A percentile compares a stretch with the other conserved stretches of the same genome.
phyloP scores from a whole-genome alignment of 805 yeast species.

The Suhomyces xylopsoci region DNA sequence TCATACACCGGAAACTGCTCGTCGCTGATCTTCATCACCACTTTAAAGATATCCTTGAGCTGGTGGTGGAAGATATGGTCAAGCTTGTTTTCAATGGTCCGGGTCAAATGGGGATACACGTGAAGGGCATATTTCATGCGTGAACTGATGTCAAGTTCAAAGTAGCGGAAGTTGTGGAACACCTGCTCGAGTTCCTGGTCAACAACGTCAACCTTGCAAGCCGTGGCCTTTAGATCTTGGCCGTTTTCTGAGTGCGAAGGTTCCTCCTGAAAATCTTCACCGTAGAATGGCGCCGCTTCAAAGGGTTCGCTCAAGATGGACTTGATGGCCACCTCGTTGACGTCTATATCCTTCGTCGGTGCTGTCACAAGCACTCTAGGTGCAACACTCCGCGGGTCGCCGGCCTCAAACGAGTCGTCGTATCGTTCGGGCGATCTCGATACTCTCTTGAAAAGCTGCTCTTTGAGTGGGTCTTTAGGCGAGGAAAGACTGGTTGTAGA shows the following conservation, averaged over 20 bases:
- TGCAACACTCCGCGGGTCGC: not conserved
- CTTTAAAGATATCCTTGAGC: constrained; percentile 13
- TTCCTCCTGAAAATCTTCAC: not conserved
- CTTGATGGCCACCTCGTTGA: constrained; percentile 2
- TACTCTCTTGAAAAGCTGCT: constrained; percentile 8
- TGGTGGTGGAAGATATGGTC: constrained; percentile 15
- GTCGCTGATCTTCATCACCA: constrained; percentile 27
- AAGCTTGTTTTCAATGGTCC: constrained; percentile 12
- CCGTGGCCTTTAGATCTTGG: not conserved
- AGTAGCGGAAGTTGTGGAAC: constrained; percentile 11
- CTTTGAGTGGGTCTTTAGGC: constrained; percentile 1
- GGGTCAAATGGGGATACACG: constrained; percentile 20
- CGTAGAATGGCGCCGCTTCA: constrained; percentile 3
- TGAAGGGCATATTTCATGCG: constrained; percentile 17
- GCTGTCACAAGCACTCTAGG: constrained; percentile 1
- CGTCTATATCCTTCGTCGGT: constrained; percentile 2
- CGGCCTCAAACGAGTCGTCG: not conserved
- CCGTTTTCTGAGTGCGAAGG: constrained; percentile 1
- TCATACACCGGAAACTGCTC: constrained; percentile 35
- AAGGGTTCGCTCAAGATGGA: not conserved
- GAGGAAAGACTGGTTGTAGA: not conserved
- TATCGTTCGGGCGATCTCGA: constrained; percentile 4
- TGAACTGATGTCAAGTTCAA: constrained; percentile 13
- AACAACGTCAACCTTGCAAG: not conserved
- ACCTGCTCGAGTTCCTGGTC: constrained; percentile 2